These are phyloP conservation scores for Teunomyces pallodes DNA, from an alignment of 805 yeast genomes.

Conservation along the genomic window DNA sequence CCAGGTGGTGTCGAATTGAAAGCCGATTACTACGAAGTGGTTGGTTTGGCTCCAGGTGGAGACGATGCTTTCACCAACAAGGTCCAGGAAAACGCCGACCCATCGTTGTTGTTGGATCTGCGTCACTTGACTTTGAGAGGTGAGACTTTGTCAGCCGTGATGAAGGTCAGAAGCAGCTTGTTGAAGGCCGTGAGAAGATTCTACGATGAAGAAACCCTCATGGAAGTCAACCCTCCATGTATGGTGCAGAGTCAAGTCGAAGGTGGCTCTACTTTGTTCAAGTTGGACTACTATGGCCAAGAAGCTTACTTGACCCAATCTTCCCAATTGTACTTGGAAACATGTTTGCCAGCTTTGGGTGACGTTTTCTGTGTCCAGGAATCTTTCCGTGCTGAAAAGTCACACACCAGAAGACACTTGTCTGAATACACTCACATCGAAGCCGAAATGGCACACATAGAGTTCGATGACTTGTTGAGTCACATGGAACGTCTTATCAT, in stretches of 20 bases:
- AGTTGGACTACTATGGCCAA: slow-evolving; percentile 92
- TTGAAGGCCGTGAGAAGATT: slow-evolving; percentile 73
- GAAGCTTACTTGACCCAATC: slow-evolving; percentile 96
- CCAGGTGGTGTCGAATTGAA: slow-evolving; percentile 95
- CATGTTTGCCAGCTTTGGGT: slow-evolving; percentile 93
- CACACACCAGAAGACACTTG: slow-evolving; percentile 97
- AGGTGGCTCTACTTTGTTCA: slow-evolving; percentile 96
- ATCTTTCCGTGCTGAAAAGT: slow-evolving; percentile 98
- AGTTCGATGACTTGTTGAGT: slow-evolving; percentile 78
- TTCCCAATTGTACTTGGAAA: slow-evolving; percentile 94
- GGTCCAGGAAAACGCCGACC: slow-evolving; percentile 91
- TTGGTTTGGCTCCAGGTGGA: slow-evolving; percentile 95
- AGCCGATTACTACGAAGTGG: slow-evolving; percentile 84
- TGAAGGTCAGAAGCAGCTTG: slow-evolving; percentile 89
- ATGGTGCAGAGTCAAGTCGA: slow-evolving; percentile 99
- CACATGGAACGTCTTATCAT: slow-evolving; percentile 83
- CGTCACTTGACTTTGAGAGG: slow-evolving; percentile 97
- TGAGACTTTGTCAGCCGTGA: slow-evolving; percentile 85
- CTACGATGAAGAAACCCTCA: slow-evolving; percentile 67
- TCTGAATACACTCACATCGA: slow-evolving; percentile 97
- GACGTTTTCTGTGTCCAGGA: slow-evolving; percentile 97
- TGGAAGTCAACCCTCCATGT: slow-evolving; percentile 98
- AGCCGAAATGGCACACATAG: slow-evolving; percentile 85
- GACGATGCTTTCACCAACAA: slow-evolving; percentile 94
- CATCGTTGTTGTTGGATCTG: slow-evolving; percentile 86